Evolutionary conservation across 768 basidiomycete species (phyloP), one percentile per base, ranked within the genome.

Genomic region (Sporobolomyces phaffii): DNA sequence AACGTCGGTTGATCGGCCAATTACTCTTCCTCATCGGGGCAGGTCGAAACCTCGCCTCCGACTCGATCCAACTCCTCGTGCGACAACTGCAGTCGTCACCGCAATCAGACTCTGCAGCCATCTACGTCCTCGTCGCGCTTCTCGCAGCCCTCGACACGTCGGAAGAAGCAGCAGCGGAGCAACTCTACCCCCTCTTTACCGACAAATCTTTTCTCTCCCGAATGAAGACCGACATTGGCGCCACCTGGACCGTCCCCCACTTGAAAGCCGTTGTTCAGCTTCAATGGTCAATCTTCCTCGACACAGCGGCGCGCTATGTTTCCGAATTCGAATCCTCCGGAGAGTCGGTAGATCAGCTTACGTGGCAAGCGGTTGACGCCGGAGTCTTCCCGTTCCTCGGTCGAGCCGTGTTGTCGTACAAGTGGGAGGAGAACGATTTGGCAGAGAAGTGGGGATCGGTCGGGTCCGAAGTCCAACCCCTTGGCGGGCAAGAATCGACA

Each of bases 251-350:
- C 79, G 81, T 18, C 74, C 82, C 83, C 3, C 78, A 81, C 2
- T 78, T 94, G 20, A 88, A 87, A 73, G 86, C 89, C 0, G 81
- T 83, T 2, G 74, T 92, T 8, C 78, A 87, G n/a, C 81, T 96
- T 43, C 89, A 90, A 74, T 93, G 90, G 90, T 87, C 90, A 0
- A 81, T 93, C 64, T 90, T 90, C 77, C 80, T 91, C 70, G 86
- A 89, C 2, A 86, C 89, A 69, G 82, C 85, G 9, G 82, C 90
- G 29, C 85, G 87, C 75, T 82, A 83, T 24, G 80, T 82, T 6
- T 77, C 91, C 41, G 86, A 88, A 71, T 81, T 64, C 24, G 72
- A 88, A 85, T 3, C 87, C 86, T 78, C 85, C 81, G 68, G 86
- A 43, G 76, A 88, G 2, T 88, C 88, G 60, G 81, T 93, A 45